Evolutionary conservation across 495 filamentous ascomycete genomes (phyloP).

Genomic region (Aspergillus sclerotioniger): DNA sequence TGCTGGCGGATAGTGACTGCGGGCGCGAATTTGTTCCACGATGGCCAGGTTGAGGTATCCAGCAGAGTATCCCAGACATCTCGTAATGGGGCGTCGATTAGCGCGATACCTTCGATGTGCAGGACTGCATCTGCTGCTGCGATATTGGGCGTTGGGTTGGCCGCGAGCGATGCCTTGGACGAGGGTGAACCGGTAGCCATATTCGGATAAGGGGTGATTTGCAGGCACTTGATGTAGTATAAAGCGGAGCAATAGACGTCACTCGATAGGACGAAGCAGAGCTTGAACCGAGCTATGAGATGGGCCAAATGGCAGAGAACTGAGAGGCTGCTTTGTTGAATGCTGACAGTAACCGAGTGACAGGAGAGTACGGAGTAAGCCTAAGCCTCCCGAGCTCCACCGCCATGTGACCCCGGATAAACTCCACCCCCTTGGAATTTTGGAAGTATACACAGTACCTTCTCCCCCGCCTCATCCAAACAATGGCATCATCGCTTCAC

Average conservation of each 20-base stretch:
- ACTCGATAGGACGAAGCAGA: not conserved
- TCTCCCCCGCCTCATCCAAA: no score
- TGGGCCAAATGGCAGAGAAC: not conserved
- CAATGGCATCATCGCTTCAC: no score
- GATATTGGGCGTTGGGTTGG: constrained; percentile 34
- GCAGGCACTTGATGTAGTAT: not conserved
- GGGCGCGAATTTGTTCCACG: constrained; percentile 46
- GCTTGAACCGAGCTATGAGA: not conserved
- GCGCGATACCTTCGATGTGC: constrained; percentile 33
- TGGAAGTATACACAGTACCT: no score
- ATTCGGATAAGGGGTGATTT: not conserved
- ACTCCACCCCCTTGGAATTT: no score
- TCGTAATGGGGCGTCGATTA: constrained; percentile 32
- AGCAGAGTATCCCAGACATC: constrained; percentile 37
- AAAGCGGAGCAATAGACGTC: not conserved
- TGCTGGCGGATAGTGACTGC: constrained; percentile 41
- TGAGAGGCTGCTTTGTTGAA: no score
- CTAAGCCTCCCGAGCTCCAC: no score
- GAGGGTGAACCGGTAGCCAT: constrained; percentile 22
- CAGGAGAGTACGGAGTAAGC: no score
- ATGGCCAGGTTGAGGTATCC: constrained; percentile 43
- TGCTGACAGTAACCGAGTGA: no score
- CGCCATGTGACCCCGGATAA: no score
- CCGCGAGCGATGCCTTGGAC: constrained; percentile 23
- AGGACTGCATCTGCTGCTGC: constrained; percentile 27